A percentile compares a stretch with the other conserved stretches of the same genome.
These are phyloP conservation scores for Mycena crocata DNA, from an alignment of 768 basidiomycete species.

Conservation along the genomic window DNA sequence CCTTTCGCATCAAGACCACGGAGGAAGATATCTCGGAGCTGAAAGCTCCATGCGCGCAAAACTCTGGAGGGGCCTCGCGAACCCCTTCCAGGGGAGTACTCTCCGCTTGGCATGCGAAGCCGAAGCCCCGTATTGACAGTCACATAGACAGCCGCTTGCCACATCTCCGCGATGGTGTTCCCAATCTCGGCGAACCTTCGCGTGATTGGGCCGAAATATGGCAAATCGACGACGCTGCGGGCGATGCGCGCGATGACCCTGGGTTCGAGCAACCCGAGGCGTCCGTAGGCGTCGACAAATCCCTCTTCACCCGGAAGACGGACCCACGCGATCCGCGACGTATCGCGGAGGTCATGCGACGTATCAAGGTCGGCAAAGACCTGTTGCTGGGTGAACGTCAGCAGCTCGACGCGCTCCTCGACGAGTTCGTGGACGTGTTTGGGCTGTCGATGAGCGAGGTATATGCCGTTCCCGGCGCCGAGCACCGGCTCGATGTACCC, in stretches of 20 bases:
- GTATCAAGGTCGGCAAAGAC: constrained; percentile 14
- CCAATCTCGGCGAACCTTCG: constrained; percentile 12
- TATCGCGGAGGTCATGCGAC: constrained; percentile 17
- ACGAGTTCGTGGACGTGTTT: constrained; percentile 19
- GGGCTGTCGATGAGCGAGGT: constrained; percentile 21
- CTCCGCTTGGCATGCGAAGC: background rate
- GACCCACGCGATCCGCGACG: constrained; percentile 1
- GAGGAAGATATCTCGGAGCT: background rate
- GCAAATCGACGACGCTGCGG: constrained; percentile 12
- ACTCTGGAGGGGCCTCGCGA: constrained; percentile 14
- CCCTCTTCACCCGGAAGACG: constrained; percentile 19
- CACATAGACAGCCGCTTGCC: constrained; percentile 17
- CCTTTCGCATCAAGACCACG: background rate
- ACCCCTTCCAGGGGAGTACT: constrained; percentile 26
- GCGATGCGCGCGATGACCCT: background rate
- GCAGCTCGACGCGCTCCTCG: constrained; percentile 18
- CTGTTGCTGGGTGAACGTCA: background rate
- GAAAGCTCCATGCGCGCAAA: constrained; percentile 2
- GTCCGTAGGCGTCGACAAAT: background rate
- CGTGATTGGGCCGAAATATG: constrained; percentile 6
- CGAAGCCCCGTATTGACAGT: constrained; percentile 5
- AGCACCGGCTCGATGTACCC: constrained; percentile 3
- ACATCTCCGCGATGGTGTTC: constrained; percentile 8
- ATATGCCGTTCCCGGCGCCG: constrained; percentile 2
- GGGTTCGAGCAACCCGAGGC: constrained; percentile 14